These are phyloP conservation scores for Hondaea fermentalgiana DNA, from an alignment of 108 stramenopile species.

Conservation along the genomic window DNA sequence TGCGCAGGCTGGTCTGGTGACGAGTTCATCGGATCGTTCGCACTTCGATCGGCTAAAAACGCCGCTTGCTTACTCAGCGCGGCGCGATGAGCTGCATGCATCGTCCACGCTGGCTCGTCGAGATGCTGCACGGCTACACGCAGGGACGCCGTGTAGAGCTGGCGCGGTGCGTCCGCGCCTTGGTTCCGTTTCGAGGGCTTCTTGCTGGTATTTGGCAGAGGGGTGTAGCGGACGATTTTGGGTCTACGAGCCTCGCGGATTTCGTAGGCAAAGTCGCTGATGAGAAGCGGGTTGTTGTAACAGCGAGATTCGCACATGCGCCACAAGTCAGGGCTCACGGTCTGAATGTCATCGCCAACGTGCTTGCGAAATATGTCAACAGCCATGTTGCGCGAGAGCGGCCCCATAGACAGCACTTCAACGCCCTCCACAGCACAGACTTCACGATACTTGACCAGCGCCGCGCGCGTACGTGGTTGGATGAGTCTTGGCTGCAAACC, in stretches of 20 bases:
- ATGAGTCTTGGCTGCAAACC: neutral
- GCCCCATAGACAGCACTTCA: neutral
- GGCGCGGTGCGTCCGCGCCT: neutral
- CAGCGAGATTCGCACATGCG: neutral
- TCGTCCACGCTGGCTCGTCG: neutral
- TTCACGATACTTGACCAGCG: neutral
- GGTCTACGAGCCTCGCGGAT: neutral
- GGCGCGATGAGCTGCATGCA: neutral
- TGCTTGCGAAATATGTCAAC: neutral
- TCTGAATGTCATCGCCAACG: neutral
- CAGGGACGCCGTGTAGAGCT: neutral
- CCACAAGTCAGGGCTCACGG: neutral
- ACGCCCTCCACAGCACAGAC: neutral
- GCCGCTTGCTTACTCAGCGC: neutral
- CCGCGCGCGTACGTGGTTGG: neutral
- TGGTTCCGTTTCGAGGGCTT: neutral
- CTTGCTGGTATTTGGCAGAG: neutral
- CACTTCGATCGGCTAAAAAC: neutral
- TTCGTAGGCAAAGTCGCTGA: neutral
- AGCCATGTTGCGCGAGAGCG: neutral
- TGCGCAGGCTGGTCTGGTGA: neutral
- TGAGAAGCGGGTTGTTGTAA: constrained; percentile 13
- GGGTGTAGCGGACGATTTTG: neutral
- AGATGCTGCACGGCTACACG: neutral
- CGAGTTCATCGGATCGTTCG: neutral